A percentile compares a stretch with the other conserved stretches of the same genome.
These are phyloP conservation scores for Camelina neglecta DNA, from an alignment of 345 rosid genomes.

Conservation along the genomic window DNA sequence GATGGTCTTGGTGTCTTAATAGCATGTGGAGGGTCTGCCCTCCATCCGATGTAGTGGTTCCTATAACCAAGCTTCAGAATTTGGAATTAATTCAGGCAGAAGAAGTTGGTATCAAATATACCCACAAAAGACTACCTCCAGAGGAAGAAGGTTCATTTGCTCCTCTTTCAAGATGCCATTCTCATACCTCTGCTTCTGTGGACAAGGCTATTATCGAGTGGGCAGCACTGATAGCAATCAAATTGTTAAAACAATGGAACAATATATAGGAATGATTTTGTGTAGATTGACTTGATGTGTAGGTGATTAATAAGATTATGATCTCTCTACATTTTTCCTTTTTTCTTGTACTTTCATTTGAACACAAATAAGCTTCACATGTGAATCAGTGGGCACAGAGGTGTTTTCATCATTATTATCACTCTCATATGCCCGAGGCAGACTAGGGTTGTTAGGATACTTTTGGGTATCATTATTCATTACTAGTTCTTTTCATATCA, in stretches of 20 bases:
- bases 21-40: neutral
- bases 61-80: neutral
- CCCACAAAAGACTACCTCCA: neutral
- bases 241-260: neutral
- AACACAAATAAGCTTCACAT: neutral
- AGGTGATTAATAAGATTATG: neutral
- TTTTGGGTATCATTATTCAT: neutral
- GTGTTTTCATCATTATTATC: neutral
- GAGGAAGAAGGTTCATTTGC: neutral
- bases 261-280: neutral
- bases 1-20: neutral
- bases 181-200: neutral
- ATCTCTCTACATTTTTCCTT: neutral
- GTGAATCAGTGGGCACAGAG: neutral
- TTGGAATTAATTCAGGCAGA: neutral
- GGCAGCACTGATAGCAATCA: neutral
- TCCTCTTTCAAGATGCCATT: neutral
- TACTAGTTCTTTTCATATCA: neutral
- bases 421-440: neutral
- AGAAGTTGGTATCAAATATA: neutral
- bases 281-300: conserved; percentile 1
- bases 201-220: neutral
- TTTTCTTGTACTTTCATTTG: conserved; percentile 7
- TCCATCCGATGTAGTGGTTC: neutral
- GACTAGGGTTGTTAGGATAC: neutral